These are phyloP conservation scores for Rhododendron ovatum DNA, from an alignment of 148 eudicot species.

Conservation along the genomic window DNA sequence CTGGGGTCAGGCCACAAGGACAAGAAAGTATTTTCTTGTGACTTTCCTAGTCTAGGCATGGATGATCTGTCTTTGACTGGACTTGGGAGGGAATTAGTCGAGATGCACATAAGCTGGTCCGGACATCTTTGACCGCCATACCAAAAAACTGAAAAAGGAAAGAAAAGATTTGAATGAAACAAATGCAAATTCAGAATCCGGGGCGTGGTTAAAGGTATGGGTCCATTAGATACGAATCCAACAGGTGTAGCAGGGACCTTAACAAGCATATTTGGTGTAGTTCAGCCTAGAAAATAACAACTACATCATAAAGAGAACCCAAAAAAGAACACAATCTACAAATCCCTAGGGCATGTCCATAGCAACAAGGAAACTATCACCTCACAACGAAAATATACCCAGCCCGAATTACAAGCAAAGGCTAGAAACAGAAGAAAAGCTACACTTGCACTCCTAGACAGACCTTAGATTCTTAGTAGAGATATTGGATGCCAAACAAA, in stretches of 20 bases:
- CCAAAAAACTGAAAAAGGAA: background rate
- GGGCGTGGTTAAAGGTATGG: background rate
- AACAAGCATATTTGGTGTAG: background rate
- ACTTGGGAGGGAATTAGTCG: too few species aligned
- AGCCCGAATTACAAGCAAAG: background rate
- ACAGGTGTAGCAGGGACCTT: background rate
- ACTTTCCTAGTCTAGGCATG: background rate
- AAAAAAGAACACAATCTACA: background rate
- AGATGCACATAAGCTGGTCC: background rate
- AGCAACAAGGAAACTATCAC: background rate
- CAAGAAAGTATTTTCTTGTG: background rate
- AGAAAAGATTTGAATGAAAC: background rate
- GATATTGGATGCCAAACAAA: background rate
- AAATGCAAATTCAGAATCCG: background rate
- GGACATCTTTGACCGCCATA: accelerated
- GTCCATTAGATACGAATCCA: background rate
- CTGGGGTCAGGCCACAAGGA: background rate
- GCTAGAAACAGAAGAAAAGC: background rate
- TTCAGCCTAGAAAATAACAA: background rate
- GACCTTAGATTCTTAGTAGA: background rate
- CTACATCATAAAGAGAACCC: background rate
- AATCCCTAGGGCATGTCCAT: background rate
- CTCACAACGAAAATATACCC: background rate
- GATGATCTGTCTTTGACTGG: too few species aligned
- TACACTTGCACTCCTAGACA: background rate